Percentiles rank a stretch among this genome's conserved stretches.
Conservation (phyloP, 805 yeast species). For the Groenewaldozyma tartarivorans region DNA sequence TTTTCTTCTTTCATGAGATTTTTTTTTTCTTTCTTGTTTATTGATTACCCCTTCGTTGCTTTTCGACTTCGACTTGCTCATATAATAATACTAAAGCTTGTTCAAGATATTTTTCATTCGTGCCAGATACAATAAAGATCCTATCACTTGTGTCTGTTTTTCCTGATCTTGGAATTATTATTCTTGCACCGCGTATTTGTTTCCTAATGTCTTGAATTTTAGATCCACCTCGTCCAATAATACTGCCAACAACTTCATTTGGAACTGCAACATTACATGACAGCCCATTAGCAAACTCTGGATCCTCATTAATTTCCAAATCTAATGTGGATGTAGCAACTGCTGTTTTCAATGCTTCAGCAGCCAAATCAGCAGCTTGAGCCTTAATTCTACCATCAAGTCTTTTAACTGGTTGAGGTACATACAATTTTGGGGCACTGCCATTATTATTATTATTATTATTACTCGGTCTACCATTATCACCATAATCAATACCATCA, state of each 20-base stretch:
- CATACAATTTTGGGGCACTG: background rate
- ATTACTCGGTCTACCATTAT: background rate
- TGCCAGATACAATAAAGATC: slow-evolving; percentile 61
- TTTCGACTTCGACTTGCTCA: slow-evolving; percentile 30
- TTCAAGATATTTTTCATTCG: slow-evolving; percentile 18
- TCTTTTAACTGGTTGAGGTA: background rate
- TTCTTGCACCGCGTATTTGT: slow-evolving; percentile 58
- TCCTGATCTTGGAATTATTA: slow-evolving; percentile 63
- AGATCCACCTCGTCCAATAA: slow-evolving; percentile 78
- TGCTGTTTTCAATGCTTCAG: background rate
- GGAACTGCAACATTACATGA: slow-evolving; percentile 21
- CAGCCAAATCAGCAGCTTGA: background rate
- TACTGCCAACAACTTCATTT: slow-evolving; percentile 77
- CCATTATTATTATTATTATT: too few relatives aligned
- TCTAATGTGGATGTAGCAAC: too few relatives aligned
- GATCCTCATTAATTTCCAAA: background rate
- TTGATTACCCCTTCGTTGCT: slow-evolving; percentile 10
- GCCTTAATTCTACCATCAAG: background rate
- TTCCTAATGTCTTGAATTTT: slow-evolving; percentile 81
- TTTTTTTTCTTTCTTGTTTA: too few relatives aligned
- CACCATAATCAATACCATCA: background rate
- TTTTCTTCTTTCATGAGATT: background rate
- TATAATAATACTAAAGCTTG: slow-evolving; percentile 41
- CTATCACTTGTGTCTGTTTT: slow-evolving; percentile 52
- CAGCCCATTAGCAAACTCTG: background rate